Base-by-base conservation (phyloP, 108 stramenopile genomes). In the Pseudonitzschia pungens region DNA sequence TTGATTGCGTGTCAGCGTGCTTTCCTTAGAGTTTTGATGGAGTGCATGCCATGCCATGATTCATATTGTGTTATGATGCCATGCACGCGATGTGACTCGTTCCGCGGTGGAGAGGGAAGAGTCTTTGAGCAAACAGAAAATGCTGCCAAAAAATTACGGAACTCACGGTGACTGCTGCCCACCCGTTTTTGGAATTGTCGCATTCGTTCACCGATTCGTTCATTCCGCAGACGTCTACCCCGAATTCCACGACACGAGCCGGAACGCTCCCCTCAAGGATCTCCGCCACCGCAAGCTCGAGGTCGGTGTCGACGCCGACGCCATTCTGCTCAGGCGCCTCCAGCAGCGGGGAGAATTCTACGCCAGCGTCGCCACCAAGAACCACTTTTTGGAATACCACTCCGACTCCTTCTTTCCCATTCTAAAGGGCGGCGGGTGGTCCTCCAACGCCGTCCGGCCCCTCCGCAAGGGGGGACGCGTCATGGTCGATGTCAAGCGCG, bases 371-470 rank as follows among this genome's bases (percentile, higher is more conserved):
- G 82, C 80, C 12, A 85, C 84, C 3, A 64, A 81, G 29, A 88
- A 88, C 78, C 87, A 88, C 52, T 88, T 85, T 56, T 65, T 88
- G 65, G 84, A 88, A 44, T 88, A 88, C 69, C 79, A 85, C 53
- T 71, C 84, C 5, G 73, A 88, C 71, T 74, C 82, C 21, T 88
- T 88, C 71, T 88, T 76, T 65, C 87, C 87, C 31, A 88, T 88
- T 48, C 83, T 88, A 48, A 77, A 82, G 45, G 54, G 54, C 2
- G 76, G 76, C 0, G 87, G 87, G 0, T 88, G 87, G 87, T 80
- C 78, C 10, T 85, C 74, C 58, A 88, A 88, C 69, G 84, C 87
- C 14, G 87, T 88, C 0, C 69, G 87, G 16, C 87, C 87, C 0
- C 59, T 88, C 54, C 73, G 77, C 33, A 88, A 88, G 71, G 78